Conservation (phyloP, 768 basidiomycete genomes). For the Leccinum broughii region DNA sequence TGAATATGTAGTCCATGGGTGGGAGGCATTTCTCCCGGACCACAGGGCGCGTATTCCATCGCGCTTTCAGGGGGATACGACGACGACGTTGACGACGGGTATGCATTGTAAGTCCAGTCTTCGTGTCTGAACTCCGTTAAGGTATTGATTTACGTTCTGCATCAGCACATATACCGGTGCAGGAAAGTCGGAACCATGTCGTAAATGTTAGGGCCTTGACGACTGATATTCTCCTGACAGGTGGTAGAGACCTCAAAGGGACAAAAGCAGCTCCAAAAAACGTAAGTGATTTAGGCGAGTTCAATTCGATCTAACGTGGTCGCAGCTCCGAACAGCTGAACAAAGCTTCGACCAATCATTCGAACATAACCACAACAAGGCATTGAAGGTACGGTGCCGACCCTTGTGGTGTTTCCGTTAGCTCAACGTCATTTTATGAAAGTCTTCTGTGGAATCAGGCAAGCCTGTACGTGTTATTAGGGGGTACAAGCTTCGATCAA, state of each 20-base stretch:
- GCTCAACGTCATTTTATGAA: neutral
- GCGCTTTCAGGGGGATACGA: conserved; percentile 89
- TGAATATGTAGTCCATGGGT: conserved; percentile 65
- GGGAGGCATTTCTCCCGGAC: conserved; percentile 66
- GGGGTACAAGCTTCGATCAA: conserved; percentile 64
- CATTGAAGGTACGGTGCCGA: conserved; percentile 51
- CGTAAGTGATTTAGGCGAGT: conserved; percentile 40
- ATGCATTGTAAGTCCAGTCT: conserved; percentile 66
- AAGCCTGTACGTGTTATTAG: conserved; percentile 87
- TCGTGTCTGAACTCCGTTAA: neutral
- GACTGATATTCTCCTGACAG: conserved; percentile 34
- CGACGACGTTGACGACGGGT: conserved; percentile 80
- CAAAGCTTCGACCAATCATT: conserved; percentile 86
- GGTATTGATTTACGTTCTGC: conserved; percentile 1
- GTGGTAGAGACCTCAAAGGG: conserved; percentile 85
- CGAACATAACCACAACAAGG: conserved; percentile 68
- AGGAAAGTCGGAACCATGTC: conserved; percentile 38
- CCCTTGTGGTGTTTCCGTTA: neutral
- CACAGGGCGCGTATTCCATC: conserved; percentile 77
- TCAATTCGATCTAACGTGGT: neutral
- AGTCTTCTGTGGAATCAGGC: conserved; percentile 77
- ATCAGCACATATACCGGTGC: conserved; percentile 81
- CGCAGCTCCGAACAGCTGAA: conserved; percentile 81
- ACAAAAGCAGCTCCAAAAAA: conserved; percentile 84
- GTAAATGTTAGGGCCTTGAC: neutral